These are phyloP conservation scores for Quillaja saponaria DNA, from an alignment of 306 rosid species.

Conservation along the genomic window DNA sequence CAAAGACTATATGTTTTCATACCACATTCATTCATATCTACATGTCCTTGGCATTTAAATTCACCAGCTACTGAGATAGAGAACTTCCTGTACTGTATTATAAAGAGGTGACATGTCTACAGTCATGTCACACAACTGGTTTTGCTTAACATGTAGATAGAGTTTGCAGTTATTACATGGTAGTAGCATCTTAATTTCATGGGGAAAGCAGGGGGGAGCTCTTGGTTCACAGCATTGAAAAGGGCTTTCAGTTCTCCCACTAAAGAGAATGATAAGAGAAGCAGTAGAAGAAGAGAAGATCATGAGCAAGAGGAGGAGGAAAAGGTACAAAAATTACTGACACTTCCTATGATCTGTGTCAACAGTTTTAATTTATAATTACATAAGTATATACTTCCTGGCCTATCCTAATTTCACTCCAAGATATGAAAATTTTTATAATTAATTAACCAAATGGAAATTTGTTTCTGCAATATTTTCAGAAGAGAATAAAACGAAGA, in stretches of 20 bases:
- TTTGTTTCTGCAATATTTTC: slow-evolving; percentile 8
- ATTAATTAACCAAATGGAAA: not conserved
- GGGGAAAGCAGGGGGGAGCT: slow-evolving; percentile 54
- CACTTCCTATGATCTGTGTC: no score
- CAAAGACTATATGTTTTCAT: not conserved
- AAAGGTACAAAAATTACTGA: slow-evolving; percentile 30
- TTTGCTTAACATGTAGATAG: not conserved
- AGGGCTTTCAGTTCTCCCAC: slow-evolving; percentile 59
- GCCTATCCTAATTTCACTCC: not conserved
- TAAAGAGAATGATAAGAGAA: slow-evolving; percentile 39
- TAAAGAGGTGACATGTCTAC: not conserved
- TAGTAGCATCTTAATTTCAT: slow-evolving; percentile 14
- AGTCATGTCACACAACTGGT: not conserved
- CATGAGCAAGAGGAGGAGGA: slow-evolving; percentile 49
- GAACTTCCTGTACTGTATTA: not conserved
- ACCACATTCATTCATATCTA: slow-evolving; percentile 18
- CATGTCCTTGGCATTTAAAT: slow-evolving; percentile 10
- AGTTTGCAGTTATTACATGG: not conserved
- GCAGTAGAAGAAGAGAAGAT: slow-evolving; percentile 49
- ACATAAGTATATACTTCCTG: no score
- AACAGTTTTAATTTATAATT: no score
- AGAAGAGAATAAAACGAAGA: slow-evolving; percentile 60
- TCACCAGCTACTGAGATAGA: slow-evolving; percentile 5
- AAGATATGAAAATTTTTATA: not conserved
- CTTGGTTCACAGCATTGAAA: slow-evolving; percentile 52